Evolutionary conservation across 495 filamentous ascomycete species (phyloP), one percentile per base, ranked within the genome.

Genomic region (Daldinia loculata): DNA sequence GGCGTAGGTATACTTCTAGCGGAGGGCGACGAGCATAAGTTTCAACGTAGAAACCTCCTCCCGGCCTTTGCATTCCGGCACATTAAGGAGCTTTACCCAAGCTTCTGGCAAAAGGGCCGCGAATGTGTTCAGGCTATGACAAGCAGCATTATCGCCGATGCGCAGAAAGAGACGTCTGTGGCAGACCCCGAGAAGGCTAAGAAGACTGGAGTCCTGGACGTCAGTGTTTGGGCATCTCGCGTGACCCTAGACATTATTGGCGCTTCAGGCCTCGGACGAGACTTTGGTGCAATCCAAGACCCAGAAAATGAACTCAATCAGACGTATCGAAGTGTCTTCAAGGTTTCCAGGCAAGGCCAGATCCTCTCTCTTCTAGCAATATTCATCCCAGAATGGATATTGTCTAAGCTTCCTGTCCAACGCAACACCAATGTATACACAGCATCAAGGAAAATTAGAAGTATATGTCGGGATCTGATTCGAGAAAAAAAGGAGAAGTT

Each of bases 221-320:
- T 91, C 24, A 81, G 84, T 41, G 78, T 81, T 12, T 95, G 92
- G 92, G 88, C 84, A 8, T 89, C 85, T 41, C 87, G 93, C 17
- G 87, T 88, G 0, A 94, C 94, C 0, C 89, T 97, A 9, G 94
- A 97, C 72, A 94, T 97, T 61, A 95, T 97, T 68, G 93, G 94
- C 7, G 77, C 89, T 5, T 90, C 92, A 0, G 93, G 93, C 1
- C 87, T 97, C 73, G 93, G 93, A 0, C 86, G 88, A 26, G 92
- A 97, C 58, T 97, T 97, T 72, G 81, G 84, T 32, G 88, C 92
- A 2, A 83, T 97, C 56, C 73, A 87, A 24, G 82, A 92, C 70
- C 87, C 87, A 0, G 76, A 87, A 14, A 90, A 88, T 71, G 82
- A 86, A 63, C 85, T 97, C 15, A 88, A 85, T 27, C 74, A 84